These are phyloP conservation scores for Fremontodendron californicum DNA, from an alignment of 345 rosid genomes.

Conservation along the genomic window DNA sequence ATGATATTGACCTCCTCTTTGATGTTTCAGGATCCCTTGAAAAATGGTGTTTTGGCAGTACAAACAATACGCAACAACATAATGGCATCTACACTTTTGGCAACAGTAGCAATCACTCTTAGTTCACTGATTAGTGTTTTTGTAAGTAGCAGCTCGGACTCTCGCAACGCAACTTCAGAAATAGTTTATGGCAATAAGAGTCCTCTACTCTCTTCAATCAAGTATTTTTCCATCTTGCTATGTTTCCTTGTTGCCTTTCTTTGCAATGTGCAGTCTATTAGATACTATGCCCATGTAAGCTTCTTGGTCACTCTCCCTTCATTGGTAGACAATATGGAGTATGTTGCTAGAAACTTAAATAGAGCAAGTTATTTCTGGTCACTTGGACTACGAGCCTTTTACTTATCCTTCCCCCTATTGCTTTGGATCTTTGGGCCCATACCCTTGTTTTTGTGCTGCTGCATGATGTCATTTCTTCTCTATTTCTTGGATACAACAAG, in stretches of 20 bases:
- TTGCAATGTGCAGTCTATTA: conserved; percentile 84
- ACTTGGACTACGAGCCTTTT: conserved; percentile 79
- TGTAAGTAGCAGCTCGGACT: conserved; percentile 64
- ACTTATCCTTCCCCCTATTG: conserved; percentile 84
- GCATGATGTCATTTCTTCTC: conserved; percentile 51
- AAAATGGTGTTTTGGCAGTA: conserved; percentile 77
- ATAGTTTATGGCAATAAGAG: conserved; percentile 65
- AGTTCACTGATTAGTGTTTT: conserved; percentile 80
- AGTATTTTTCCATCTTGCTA: conserved; percentile 75
- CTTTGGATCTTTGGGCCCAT: conserved; percentile 91
- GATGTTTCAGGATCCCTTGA: conserved; percentile 67
- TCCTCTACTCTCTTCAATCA: conserved; percentile 53
- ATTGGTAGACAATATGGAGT: conserved; percentile 50
- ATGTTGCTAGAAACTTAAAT: conserved; percentile 74
- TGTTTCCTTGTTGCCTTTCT: conserved; percentile 92
- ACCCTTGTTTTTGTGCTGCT: conserved; percentile 80
- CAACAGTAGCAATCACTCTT: conserved; percentile 88
- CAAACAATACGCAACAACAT: conserved; percentile 94
- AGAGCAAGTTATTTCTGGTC: conserved; percentile 93
- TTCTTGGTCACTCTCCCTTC: conserved; percentile 72
- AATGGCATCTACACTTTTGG: conserved; percentile 94
- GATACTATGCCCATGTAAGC: conserved; percentile 87
- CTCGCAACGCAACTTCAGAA: conserved; percentile 32
- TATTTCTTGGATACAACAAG: conserved; percentile 87
- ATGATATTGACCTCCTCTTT: neutral